Base-by-base conservation (phyloP, 169 alveolate species). In the Plasmodium knowlesi region DNA sequence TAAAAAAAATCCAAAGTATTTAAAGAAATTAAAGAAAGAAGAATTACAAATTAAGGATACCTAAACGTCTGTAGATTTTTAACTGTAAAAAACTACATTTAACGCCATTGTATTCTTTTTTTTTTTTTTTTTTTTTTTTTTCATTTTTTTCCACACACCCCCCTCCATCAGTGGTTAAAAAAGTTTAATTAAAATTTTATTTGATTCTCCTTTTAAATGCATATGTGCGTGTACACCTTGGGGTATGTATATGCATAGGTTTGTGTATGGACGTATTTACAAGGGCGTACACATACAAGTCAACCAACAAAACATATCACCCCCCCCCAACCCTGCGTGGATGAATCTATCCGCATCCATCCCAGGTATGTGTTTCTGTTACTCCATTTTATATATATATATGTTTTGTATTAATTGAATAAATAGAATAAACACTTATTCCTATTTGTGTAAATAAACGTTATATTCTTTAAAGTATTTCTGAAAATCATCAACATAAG, bases 1-100 rank as follows among this genome's bases (percentile, higher is more conserved):
- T 78, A 79, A 76, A 79, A 88, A 88, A 79, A 88, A 88, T 78
- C 94, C 94, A 32, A 88, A 88, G 72, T 88, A 88, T 88, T 78
- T 88, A 57, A 88, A 79, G 61, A 88, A 88, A 46, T 67, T 88
- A 57, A 78, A 57, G 50, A 88, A 88, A 54, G 86, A 73, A 50
- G 93, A 86, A 86, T 41, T 78, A 12, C 93, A 86, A 86, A 86
- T 86, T 86, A 76, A 46, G 32, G 93, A 86, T 25, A 78, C 93
- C 6, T 46, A 86, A 34, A 86, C 8, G 70, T 43, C 6, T 5
- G 28, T 37, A 37, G n/a, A 8, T 25, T 81, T 30, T 81, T 9
- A 50, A 50, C 37, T 8, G 34, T 10, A 14, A 53, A 54, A 79
- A 79, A 41, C 14, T 37, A n/a, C 46, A 10, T 82, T 53, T 82